These are phyloP conservation scores for Chaetomium sp. DNA, from an alignment of 2,329 filamentous ascomycete species.

Conservation along the genomic window DNA sequence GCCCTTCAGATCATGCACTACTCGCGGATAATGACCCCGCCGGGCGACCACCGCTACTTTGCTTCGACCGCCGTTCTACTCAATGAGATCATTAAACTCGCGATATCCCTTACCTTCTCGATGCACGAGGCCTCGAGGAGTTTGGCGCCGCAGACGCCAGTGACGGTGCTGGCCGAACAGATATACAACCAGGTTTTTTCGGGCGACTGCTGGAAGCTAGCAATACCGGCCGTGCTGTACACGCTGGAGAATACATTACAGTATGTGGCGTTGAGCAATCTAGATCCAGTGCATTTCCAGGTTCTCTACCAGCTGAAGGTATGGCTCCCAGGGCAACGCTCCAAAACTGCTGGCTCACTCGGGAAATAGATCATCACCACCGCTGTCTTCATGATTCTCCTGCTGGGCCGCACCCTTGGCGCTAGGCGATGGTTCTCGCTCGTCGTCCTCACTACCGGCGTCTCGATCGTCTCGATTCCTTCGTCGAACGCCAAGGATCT, in stretches of 20 bases:
- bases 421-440: constrained; percentile 78
- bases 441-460: constrained; percentile 75
- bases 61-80: constrained; percentile 93
- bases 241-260: constrained; percentile 92
- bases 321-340: constrained; percentile 1
- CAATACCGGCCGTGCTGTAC: constrained; percentile 84
- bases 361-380: constrained; percentile 74
- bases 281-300: constrained; percentile 92
- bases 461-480: constrained; percentile 83
- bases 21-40: constrained; percentile 86
- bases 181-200: constrained; percentile 81
- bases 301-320: constrained; percentile 90
- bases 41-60: constrained; percentile 83
- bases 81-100: constrained; percentile 88
- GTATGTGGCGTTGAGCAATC: constrained; percentile 86
- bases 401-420: constrained; percentile 72
- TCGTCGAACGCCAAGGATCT: constrained; percentile 57
- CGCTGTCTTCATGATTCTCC: constrained; percentile 78
- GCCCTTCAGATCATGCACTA: constrained; percentile 80
- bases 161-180: constrained; percentile 76
- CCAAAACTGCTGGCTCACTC: constrained; percentile 18
- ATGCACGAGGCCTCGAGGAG: constrained; percentile 83
- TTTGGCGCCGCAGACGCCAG: constrained; percentile 75
- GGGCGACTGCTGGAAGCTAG: constrained; percentile 92
- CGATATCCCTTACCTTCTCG: constrained; percentile 81